phyloP scores from a whole-genome alignment of 345 rosid species.

The Linum usitatissimum region DNA sequence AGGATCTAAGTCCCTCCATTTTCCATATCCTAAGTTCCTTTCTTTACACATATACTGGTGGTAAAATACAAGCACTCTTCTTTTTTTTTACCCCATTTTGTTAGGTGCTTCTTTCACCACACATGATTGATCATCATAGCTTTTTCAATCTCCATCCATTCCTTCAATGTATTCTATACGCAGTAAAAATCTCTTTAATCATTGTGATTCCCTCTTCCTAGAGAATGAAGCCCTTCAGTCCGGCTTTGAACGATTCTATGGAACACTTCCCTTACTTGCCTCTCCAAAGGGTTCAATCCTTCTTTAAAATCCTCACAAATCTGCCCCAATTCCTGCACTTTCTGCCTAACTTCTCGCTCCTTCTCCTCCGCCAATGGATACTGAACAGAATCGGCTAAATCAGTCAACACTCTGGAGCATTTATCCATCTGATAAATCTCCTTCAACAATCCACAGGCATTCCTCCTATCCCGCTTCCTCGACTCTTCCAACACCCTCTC shows the following conservation, averaged over 20 bases:
- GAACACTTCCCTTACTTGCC: constrained; percentile 70
- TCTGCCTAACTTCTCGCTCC: constrained; percentile 51
- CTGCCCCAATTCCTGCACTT: constrained; percentile 45
- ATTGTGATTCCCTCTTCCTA: constrained; percentile 29
- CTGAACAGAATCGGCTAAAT: constrained; percentile 55
- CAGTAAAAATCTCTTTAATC: constrained; percentile 15
- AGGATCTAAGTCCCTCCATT: not conserved
- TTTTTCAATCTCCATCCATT: not conserved
- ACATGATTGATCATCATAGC: not conserved
- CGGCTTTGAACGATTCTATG: constrained; percentile 73
- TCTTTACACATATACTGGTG: not conserved
- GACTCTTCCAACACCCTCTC: constrained; percentile 78
- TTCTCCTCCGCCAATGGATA: constrained; percentile 53
- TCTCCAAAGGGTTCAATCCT: constrained; percentile 78
- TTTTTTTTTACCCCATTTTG: not conserved
- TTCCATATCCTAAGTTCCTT: not conserved
- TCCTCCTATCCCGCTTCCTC: constrained; percentile 58
- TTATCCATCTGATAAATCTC: constrained; percentile 79
- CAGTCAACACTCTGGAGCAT: constrained; percentile 44
- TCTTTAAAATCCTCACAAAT: constrained; percentile 44
- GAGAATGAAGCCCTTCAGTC: constrained; percentile 66
- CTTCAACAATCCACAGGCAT: constrained; percentile 63
- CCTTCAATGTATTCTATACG: too few relatives aligned
- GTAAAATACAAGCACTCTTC: not conserved
- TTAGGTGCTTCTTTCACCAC: not conserved